Evolutionary conservation across 768 basidiomycete species (phyloP).

Genomic region (Hirschioporus abietinus): DNA sequence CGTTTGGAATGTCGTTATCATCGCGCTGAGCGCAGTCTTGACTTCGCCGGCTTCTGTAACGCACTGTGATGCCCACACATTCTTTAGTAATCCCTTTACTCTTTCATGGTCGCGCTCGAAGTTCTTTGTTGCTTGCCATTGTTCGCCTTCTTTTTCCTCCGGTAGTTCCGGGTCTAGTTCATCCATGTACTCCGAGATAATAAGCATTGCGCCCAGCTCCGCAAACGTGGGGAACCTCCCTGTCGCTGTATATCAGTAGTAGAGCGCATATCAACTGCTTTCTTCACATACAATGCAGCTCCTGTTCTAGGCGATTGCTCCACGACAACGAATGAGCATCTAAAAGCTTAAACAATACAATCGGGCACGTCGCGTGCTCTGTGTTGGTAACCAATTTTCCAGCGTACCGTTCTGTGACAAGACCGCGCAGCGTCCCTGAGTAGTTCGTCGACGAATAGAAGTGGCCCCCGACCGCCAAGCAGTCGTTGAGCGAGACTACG

Average conservation of each 20-base stretch:
- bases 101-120: not conserved
- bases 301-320: not conserved
- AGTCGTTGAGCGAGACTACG: not conserved
- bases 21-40: no score
- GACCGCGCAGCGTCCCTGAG: not conserved
- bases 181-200: not conserved
- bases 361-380: not conserved
- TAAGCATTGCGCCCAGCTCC: not conserved
- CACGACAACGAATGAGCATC: not conserved
- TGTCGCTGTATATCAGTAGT: not conserved
- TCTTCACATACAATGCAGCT: not conserved
- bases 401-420: not conserved
- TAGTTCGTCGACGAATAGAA: not conserved
- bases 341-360: not conserved
- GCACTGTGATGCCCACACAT: not conserved
- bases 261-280: no score
- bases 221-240: not conserved
- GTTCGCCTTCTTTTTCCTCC: not conserved
- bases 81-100: not conserved
- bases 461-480: constrained; percentile 1
- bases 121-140: not conserved
- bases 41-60: no score
- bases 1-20: no score
- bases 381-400: not conserved
- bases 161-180: not conserved